Percentiles rank a stretch among this genome's conserved stretches.
Evolutionary conservation across 1,139 yeast species (phyloP).

Genomic region (Petasospora rhodanensis): DNA sequence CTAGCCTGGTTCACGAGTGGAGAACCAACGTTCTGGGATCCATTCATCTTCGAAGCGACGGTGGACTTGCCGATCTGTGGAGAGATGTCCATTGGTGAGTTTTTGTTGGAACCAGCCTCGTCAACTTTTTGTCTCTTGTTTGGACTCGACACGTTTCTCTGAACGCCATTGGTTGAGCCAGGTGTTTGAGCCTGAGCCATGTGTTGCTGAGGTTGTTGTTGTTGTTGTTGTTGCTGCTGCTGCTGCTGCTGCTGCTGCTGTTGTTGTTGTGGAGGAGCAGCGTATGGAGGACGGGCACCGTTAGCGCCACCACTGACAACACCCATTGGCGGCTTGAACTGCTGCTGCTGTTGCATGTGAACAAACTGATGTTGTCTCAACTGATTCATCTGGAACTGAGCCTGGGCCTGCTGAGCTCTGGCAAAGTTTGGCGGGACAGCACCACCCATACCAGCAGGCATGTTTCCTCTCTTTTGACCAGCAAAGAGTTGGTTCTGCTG

Average conservation of each 20-base stretch:
- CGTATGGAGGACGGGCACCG: too few relatives aligned
- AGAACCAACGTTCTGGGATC: slow-evolving; percentile 12
- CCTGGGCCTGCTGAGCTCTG: slow-evolving; percentile 43
- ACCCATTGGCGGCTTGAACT: slow-evolving; percentile 6
- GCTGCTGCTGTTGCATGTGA: slow-evolving; percentile 11
- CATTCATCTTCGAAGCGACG: too few relatives aligned
- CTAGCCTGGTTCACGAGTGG: slow-evolving; percentile 12
- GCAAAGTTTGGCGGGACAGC: slow-evolving; percentile 26
- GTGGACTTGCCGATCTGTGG: slow-evolving; percentile 10
- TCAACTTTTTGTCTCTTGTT: slow-evolving; percentile 11
- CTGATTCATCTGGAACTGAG: slow-evolving; percentile 49
- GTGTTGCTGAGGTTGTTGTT: slow-evolving; percentile 12
- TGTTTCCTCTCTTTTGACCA: slow-evolving; percentile 22
- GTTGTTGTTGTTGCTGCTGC: too few relatives aligned
- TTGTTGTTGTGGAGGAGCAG: slow-evolving; percentile 3
- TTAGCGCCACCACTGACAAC: too few relatives aligned
- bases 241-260: slow-evolving; percentile 5
- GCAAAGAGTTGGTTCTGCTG: slow-evolving; percentile 23
- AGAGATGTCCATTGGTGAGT: slow-evolving; percentile 21
- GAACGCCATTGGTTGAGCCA: too few relatives aligned
- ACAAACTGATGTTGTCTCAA: slow-evolving; percentile 33
- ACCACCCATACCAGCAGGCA: slow-evolving; percentile 26
- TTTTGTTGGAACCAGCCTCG: slow-evolving; percentile 5
- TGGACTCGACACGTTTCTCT: too few relatives aligned
- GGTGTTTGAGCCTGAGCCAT: slow-evolving; percentile 4